Evolutionary conservation across 352 stramenopile genomes (phyloP).

Genomic region (Poterioochromonas sp.): DNA sequence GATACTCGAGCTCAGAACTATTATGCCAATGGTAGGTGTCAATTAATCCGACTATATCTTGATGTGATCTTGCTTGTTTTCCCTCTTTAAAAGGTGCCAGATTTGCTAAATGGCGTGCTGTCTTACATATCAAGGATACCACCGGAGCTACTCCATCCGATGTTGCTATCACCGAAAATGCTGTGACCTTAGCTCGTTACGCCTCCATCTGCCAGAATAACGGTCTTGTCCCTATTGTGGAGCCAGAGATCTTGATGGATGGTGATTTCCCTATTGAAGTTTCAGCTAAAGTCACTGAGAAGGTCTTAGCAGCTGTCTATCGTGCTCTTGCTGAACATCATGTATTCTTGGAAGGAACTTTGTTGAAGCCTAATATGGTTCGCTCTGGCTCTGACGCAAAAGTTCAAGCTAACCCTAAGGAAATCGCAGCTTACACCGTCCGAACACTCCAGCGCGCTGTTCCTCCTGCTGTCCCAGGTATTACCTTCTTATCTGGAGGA

Average conservation of each 20-base stretch:
- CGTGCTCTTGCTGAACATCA: constrained; percentile 49
- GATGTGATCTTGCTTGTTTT: no score
- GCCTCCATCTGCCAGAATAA: constrained; percentile 53
- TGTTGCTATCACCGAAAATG: constrained; percentile 46
- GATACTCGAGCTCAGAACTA: constrained; percentile 47
- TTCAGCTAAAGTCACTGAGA: constrained; percentile 45
- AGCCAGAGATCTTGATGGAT: constrained; percentile 53
- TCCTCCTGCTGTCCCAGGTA: constrained; percentile 49
- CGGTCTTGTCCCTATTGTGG: constrained; percentile 54
- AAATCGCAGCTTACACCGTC: constrained; percentile 45
- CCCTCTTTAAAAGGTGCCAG: constrained; percentile 48
- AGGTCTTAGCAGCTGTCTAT: constrained; percentile 45
- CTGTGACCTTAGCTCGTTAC: constrained; percentile 47
- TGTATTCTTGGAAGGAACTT: constrained; percentile 48
- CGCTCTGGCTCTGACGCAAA: constrained; percentile 38
- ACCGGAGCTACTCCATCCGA: constrained; percentile 40
- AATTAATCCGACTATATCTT: no score
- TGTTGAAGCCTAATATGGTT: constrained; percentile 54
- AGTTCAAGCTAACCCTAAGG: constrained; percentile 34
- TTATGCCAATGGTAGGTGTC: constrained; percentile 49
- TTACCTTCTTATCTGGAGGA: constrained; percentile 53
- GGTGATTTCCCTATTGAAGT: constrained; percentile 46
- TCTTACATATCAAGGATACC: constrained; percentile 49
- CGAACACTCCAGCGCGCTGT: constrained; percentile 50
- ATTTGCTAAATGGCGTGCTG: constrained; percentile 55